Base-by-base conservation (phyloP, 805 yeast genomes). In the Teunomyces stri region DNA sequence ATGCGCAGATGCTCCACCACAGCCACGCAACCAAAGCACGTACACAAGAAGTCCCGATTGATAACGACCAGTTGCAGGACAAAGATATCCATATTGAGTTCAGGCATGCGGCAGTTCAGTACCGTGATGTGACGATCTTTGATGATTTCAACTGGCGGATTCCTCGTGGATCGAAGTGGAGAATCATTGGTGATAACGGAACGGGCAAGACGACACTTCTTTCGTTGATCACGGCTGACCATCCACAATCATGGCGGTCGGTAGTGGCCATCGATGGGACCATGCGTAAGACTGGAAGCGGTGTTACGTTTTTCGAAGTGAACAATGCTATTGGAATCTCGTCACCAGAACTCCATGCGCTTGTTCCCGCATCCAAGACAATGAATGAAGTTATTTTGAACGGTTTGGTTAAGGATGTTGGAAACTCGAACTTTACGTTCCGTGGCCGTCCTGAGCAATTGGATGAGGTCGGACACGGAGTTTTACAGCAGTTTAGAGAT, bases 221-320 rank as follows among this genome's bases (percentile, higher is more conserved):
- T 12, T 81, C 97, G 2, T 64, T 94, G 40, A 74, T 92, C 25
- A 90, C 96, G 0, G 90, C 96, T 3, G 99, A 92, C 57, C 99
- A 92, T 62, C 99, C 99, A 1, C 97, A 92, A 66, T 84, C 97
- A 1, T 92, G 98, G 98, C 84, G 81, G 54, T 76, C 81, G 4
- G 80, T 77, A 18, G 75, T 94, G 18, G 65, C 70, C 6, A 70
- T 89, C 40, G 76, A 85, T 54, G 89, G 90, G 0, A 75, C 75
- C 28, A 78, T 82, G 6, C 76, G 97, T 35, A 77, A 76, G 49
- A 83, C 91, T 0, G 99, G 98, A 1, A 72, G 69, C 34, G 78
- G 78, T 4, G 80, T 84, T 12, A 83, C 81, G 50, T 91, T 86
- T 60, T 89, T 89, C 59, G 87, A 84, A 43, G 82, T 88, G 50